Base-by-base conservation (phyloP, 2,329 filamentous ascomycete species). In the Aspergillus uvarum region DNA sequence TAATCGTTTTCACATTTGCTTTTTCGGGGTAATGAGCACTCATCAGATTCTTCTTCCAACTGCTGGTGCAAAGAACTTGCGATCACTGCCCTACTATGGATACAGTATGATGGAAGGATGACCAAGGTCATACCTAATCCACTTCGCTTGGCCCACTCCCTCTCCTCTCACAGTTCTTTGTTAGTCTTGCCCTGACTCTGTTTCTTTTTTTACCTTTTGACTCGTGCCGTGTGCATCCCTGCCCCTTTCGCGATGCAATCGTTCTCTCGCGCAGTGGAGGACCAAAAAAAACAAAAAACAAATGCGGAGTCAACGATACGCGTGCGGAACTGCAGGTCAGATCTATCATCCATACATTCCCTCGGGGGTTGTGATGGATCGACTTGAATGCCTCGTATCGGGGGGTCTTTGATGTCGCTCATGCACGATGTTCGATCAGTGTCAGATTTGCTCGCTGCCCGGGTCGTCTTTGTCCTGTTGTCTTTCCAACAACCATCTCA, bases 331-430 rank as follows among this genome's bases (percentile, higher is more conserved):
- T 19, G 53, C 19, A n/a, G 16, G 6, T 8, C 24, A 53, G 19
- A 22, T 24, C 22, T 29, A 47, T 54, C 31, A 54, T 54, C 38
- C 35, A 26, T 8, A 47, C 35, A 38, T 42, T 54, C 52, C 24
- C 21, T 38, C 48, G 53, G 26, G 48, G 42, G 31, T 48, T 35
- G 26, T 55, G 53, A 55, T 47, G 26, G 53, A 55, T 55, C 42
- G 53, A 55, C 53, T 48, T 29, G 53, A 31, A 42, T 47, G 44
- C 12, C 53, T 55, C 53, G 53, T 55, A 55, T 55, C 44, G 44
- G 42, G 42, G 26, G 42, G 38, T 10, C 32, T 16, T 22, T 35
- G 47, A 14, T 47, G 16, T 32, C 35, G 44, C 24, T 54, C 26
- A 24, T 55, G 53, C 53, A 55, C 44, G 53, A 47, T 47, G 47